Percentiles rank a stretch among this genome's conserved stretches.
Evolutionary conservation across 1,284 basidiomycete species (phyloP).

Genomic region (Marasmius sp.): DNA sequence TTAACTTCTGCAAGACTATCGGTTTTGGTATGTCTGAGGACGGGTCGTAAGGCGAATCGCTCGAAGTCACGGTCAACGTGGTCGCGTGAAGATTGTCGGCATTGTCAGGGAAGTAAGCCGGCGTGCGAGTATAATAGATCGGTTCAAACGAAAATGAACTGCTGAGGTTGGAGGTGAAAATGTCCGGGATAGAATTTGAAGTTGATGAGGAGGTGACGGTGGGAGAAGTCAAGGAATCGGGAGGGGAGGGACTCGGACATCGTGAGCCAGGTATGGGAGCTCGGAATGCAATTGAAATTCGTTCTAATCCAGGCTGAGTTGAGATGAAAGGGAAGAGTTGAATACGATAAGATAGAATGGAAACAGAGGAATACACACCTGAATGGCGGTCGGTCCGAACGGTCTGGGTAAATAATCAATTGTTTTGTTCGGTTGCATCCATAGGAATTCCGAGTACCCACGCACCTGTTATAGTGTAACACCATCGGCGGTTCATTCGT

Average conservation of each 20-base stretch:
- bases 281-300: constrained; percentile 12
- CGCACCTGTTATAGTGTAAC: constrained; percentile 10
- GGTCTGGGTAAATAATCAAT: neutral
- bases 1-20: constrained; percentile 3
- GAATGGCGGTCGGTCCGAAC: constrained; percentile 13
- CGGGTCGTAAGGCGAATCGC: constrained; percentile 8
- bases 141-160: constrained; percentile 12
- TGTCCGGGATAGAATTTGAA: neutral
- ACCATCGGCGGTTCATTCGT: constrained; percentile 9
- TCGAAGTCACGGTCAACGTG: neutral
- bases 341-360: neutral
- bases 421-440: neutral
- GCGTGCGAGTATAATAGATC: constrained; percentile 7
- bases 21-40: constrained; percentile 11
- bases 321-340: neutral
- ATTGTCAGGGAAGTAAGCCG: neutral
- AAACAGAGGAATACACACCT: neutral
- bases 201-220: neutral
- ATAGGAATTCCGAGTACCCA: neutral
- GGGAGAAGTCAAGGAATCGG: neutral
- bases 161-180: neutral
- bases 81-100: no score
- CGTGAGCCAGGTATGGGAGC: constrained; percentile 9
- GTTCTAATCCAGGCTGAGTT: constrained; percentile 9
- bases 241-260: constrained; percentile 1